Conservation (phyloP, 2,329 filamentous ascomycete species). For the Neocatenulostroma microsporum region DNA sequence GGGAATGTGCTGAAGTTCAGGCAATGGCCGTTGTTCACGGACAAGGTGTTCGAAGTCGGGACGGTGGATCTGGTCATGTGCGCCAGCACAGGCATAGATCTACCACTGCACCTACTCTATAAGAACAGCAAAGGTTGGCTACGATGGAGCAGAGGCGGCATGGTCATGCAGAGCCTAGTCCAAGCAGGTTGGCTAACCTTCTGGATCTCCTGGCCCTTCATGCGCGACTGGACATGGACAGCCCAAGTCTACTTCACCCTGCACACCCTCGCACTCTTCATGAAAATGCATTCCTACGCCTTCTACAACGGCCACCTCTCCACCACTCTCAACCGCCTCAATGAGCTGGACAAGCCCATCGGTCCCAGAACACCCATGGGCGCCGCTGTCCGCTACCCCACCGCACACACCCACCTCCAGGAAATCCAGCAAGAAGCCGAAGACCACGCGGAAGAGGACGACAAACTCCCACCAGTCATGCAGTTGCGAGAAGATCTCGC, state of each 20-base stretch:
- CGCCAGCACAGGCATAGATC: conserved; percentile 58
- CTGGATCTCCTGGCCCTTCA: conserved; percentile 73
- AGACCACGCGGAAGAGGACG: conserved; percentile 25
- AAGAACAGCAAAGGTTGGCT: conserved; percentile 50
- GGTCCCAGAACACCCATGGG: conserved; percentile 39
- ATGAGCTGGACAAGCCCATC: conserved; percentile 64
- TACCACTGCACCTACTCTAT: conserved; percentile 66
- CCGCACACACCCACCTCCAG: conserved; percentile 22
- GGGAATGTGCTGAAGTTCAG: conserved; percentile 75
- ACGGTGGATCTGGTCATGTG: conserved; percentile 83
- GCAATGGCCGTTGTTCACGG: conserved; percentile 81
- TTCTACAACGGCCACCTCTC: conserved; percentile 97
- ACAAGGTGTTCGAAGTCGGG: conserved; percentile 81
- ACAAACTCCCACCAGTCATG: conserved; percentile 42
- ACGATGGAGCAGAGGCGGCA: conserved; percentile 70
- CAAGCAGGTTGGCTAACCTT: conserved; percentile 70
- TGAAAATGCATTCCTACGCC: conserved; percentile 99
- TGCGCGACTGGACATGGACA: conserved; percentile 90
- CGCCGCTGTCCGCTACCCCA: conserved; percentile 61
- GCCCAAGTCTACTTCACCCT: conserved; percentile 90
- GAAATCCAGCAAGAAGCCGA: conserved; percentile 4
- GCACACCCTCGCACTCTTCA: conserved; percentile 82
- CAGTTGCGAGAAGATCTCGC: conserved; percentile 80
- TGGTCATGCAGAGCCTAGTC: conserved; percentile 73
- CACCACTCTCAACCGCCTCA: conserved; percentile 74